Evolutionary conservation across 106 monocot species (phyloP), one percentile per base, ranked within the genome.

Genomic region (Allium cepa): DNA sequence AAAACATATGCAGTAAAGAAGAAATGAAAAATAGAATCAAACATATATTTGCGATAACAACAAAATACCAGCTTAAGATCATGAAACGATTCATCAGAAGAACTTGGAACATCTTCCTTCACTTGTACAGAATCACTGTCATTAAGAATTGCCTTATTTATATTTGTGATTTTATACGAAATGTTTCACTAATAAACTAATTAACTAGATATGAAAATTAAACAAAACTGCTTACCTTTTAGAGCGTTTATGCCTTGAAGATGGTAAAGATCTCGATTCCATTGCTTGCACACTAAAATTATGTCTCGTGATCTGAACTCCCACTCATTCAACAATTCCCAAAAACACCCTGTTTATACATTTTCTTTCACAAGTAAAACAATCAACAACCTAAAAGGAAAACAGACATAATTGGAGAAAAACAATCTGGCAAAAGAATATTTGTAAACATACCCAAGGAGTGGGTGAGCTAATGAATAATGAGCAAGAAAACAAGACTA

Each of bases 71-170:
- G 64, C 53, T 83, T 81, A 50, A 71, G 56, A 68, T 67, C 66
- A 26, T 72, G 55, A 62, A 59, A 65, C 56, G 68, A 72, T 75
- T 79, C 73, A 51, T 57, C 47, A 16, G 88, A 70, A 70, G 73
- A 59, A 26, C 78, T 59, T 66, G 72, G 63, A 49, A 76, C 74
- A 68, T 66, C 62, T 63, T 73, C 64, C 10, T 53, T 17, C 27
- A 60, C 78, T 60, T 75, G 64, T 17, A 78, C 78, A 68, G 73
- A 78, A 66, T 80, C 81, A 77, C 92, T 92, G 84, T 50, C 53
- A 8, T 15, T 55, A 12, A 36, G 36, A 36, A 36, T 36, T 36
- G 36, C 36, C 5, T 36, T 36, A 36, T 36, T 36, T 5, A 36
- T 36, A 36, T 36, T 36, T 36, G 36, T 36, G 36, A 36, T 36